Conservation (phyloP, 805 yeast genomes). For the Pichia cabralensis region DNA sequence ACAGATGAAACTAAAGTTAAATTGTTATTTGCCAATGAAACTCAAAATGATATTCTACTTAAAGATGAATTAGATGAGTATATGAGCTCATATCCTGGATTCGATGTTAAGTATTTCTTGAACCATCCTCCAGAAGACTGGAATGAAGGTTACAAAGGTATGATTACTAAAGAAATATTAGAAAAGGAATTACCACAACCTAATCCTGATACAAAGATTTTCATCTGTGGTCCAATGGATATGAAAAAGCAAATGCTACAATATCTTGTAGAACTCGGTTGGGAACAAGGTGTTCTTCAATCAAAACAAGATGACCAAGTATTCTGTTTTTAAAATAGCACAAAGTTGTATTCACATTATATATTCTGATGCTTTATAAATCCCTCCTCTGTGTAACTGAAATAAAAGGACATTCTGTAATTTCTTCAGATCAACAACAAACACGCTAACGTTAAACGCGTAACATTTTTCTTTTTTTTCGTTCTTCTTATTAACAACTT, state of each 20-base stretch:
- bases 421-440: too few species aligned
- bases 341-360: background rate
- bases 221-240: conserved; percentile 68
- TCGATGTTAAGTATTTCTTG: conserved; percentile 50
- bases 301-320: conserved; percentile 29
- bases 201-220: conserved; percentile 40
- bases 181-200: conserved; percentile 43
- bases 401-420: background rate
- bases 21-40: conserved; percentile 62
- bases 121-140: conserved; percentile 40
- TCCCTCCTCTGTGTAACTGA: background rate
- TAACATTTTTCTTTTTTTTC: too few species aligned
- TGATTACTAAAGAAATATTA: conserved; percentile 49
- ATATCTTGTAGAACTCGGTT: conserved; percentile 50
- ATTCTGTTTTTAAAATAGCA: conserved; percentile 23
- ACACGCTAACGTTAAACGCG: too few species aligned
- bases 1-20: conserved; percentile 53
- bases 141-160: conserved; percentile 47
- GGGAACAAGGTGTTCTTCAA: conserved; percentile 30
- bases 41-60: conserved; percentile 66
- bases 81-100: conserved; percentile 49
- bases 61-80: conserved; percentile 67
- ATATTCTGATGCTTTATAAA: background rate
- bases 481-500: too few species aligned
- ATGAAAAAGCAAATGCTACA: conserved; percentile 47